Evolutionary conservation across 305 asterid species (phyloP).

Genomic region (Ilex paraguariensis): DNA sequence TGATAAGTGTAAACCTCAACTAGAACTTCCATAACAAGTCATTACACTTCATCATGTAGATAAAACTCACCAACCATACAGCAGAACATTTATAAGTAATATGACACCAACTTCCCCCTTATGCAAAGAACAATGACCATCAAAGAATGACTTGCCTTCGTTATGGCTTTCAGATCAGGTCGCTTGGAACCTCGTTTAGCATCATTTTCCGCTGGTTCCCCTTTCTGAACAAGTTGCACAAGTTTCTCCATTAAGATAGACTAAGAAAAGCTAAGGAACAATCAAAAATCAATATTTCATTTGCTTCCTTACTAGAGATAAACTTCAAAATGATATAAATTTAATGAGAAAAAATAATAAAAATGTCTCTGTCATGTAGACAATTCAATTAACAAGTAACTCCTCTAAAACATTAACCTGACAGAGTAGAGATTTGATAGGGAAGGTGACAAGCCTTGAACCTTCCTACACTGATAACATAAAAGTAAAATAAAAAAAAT

Average conservation of each 20-base stretch:
- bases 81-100: no score
- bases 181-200: neutral
- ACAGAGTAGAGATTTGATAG: no score
- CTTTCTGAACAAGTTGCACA: neutral
- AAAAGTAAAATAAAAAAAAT: no score
- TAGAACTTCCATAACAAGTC: neutral
- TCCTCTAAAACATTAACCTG: no score
- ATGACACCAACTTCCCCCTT: neutral
- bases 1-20: neutral
- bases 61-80: neutral
- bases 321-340: no score
- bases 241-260: neutral
- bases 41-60: neutral
- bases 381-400: no score
- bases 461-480: no score
- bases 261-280: neutral
- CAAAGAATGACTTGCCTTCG: slow-evolving; percentile 1
- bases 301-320: neutral
- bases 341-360: no score
- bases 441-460: no score
- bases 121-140: neutral
- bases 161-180: slow-evolving; percentile 12
- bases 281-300: no score
- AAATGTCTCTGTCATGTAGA: no score
- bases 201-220: neutral